Conservation (phyloP, 352 stramenopile species). For the Globisporangium iwayamae region DNA sequence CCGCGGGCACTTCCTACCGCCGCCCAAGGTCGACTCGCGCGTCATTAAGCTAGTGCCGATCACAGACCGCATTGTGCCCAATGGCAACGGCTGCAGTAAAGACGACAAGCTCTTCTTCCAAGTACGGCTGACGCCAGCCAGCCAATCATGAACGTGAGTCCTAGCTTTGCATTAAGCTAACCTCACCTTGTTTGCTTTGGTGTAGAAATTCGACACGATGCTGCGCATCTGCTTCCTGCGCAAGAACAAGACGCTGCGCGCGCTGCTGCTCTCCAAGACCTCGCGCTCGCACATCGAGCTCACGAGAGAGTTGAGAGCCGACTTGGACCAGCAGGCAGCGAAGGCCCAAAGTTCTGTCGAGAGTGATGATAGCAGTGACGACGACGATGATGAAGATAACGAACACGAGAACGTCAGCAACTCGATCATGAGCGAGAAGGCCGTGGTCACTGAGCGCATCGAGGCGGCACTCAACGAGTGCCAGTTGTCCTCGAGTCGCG, state of each 20-base stretch:
- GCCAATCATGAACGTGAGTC: neutral
- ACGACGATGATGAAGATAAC: neutral
- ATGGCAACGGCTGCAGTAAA: neutral
- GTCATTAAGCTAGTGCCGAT: conserved; percentile 67
- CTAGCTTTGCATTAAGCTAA: neutral
- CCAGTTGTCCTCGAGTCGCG: conserved; percentile 43
- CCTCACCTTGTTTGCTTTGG: neutral
- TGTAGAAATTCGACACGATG: conserved; percentile 69
- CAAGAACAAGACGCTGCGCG: conserved; percentile 87
- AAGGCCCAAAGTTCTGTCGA: conserved; percentile 2
- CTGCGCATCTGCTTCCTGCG: conserved; percentile 72
- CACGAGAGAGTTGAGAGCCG: conserved; percentile 20
- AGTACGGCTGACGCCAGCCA: conserved; percentile 12
- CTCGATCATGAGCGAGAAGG: conserved; percentile 17
- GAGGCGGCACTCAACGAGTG: conserved; percentile 45
- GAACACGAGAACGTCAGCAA: neutral
- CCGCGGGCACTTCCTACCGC: conserved; percentile 62
- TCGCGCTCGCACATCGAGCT: conserved; percentile 31
- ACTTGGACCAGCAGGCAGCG: conserved; percentile 1
- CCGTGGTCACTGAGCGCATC: conserved; percentile 36
- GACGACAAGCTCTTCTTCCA: conserved; percentile 52
- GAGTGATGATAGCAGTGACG: conserved; percentile 9
- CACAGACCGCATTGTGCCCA: conserved; percentile 18
- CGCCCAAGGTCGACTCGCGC: conserved; percentile 79
- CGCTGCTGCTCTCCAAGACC: conserved; percentile 66